Evolutionary conservation across 305 asterid genomes (phyloP).

Genomic region (Fraxinus paxiana): DNA sequence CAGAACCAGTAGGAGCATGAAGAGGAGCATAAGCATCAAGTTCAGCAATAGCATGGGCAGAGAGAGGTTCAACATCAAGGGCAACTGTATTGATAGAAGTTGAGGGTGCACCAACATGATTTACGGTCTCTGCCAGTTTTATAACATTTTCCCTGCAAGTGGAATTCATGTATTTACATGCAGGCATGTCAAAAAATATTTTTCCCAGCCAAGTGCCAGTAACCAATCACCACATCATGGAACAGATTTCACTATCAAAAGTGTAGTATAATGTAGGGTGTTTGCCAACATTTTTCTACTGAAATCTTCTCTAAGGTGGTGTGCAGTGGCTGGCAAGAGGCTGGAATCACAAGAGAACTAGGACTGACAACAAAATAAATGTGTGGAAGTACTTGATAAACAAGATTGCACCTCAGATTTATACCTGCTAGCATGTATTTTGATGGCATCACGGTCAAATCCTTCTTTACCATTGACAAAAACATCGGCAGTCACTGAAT

Average conservation of each 20-base stretch:
- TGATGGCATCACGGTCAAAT: conserved; percentile 52
- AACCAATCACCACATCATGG: conserved; percentile 10
- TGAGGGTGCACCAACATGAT: conserved; percentile 34
- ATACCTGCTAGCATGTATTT: conserved; percentile 50
- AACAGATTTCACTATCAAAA: conserved; percentile 1
- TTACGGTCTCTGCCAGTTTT: conserved; percentile 64
- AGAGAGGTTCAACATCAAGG: conserved; percentile 25
- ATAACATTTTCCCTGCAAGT: conserved; percentile 53
- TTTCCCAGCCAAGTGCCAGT: conserved; percentile 18
- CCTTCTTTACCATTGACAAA: conserved; percentile 70
- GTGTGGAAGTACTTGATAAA: conserved; percentile 19
- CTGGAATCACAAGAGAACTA: conserved; percentile 12
- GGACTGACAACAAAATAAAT: neutral
- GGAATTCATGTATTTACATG: conserved; percentile 23
- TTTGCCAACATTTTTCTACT: neutral
- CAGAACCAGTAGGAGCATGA: conserved; percentile 26
- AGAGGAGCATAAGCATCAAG: conserved; percentile 30
- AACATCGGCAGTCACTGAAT: conserved; percentile 78
- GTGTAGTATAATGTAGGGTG: neutral
- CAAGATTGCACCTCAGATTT: conserved; percentile 15
- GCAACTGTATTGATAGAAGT: conserved; percentile 31
- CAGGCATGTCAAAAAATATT: conserved; percentile 18
- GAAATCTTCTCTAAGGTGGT: conserved; percentile 8
- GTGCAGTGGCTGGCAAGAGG: conserved; percentile 9
- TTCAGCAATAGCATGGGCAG: conserved; percentile 18